Base-by-base conservation (phyloP, 768 basidiomycete genomes). In the Hypsizygus marmoreus region DNA sequence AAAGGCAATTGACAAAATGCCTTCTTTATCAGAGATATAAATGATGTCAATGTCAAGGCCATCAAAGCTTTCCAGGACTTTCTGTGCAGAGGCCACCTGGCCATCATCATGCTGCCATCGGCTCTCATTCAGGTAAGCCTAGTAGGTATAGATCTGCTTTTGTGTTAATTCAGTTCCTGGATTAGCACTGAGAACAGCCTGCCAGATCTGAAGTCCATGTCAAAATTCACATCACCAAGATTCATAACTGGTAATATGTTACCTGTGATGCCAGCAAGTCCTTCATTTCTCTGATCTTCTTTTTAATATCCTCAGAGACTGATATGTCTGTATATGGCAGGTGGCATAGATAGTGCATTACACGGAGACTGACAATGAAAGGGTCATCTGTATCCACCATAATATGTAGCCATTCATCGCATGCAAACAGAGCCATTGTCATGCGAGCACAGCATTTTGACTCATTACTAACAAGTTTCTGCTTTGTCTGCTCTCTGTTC, bases 391-490 rank as follows among this genome's bases (percentile, higher is more conserved):
- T 42, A 22, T 38, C 34, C 26, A 49, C 42, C 4, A 50, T 47
- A 11, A 55, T 36, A 17, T 45, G 32, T 2, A 55, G 33, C 24
- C 39, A 48, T 17, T 50, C 54, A 9, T 51, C 22, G 26, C 54
- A 55, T 4, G 38, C 26, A 24, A 50, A 55, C 17, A 44, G 36
- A 20, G 43, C 40, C 53, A 54, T 54, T 14, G 22, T 43, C 42
- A 51, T 50, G 4, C 46, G 45, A 8, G 46, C 54, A 26, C 45
- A 40, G 8, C 43, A 24, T 43, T 55, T 55, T 30, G 23, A 32
- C n/a, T 22, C 11, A 24, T 45, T 20, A 4, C 36, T 24, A 22
- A 23, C 19, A 8, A 43, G 22, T 32, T 43, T 43, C 6, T 17
- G 19, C 30, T 43, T 43, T 12, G 30, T 12, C 19, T 34, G 42